phyloP scores from a whole-genome alignment of 2,329 filamentous ascomycete genomes.

The Aphanoascus verrucosus region DNA sequence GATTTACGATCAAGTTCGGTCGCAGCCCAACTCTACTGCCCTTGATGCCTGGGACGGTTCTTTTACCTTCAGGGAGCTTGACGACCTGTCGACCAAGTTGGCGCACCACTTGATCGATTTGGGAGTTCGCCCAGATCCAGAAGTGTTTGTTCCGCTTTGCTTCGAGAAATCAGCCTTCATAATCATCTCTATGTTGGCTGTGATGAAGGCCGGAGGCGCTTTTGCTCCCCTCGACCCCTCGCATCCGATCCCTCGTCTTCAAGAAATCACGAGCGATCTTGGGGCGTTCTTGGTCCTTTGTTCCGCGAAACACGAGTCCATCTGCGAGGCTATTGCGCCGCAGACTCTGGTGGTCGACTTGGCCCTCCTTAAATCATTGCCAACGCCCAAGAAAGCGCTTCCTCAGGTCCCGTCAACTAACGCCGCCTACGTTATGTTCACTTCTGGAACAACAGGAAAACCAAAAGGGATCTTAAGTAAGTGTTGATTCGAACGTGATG shows the following conservation, averaged over 20 bases:
- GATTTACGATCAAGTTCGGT: conserved; percentile 14
- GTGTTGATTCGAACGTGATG: conserved; percentile 20
- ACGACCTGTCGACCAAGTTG: conserved; percentile 52
- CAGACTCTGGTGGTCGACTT: conserved; percentile 10
- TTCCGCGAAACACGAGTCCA: conserved; percentile 10
- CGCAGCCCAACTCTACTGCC: conserved; percentile 16
- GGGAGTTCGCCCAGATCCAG: conserved; percentile 41
- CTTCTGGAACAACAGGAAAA: conserved; percentile 40
- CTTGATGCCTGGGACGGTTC: conserved; percentile 23
- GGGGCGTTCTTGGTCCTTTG: conserved; percentile 17
- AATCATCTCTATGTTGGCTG: conserved; percentile 40
- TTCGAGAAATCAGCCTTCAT: conserved; percentile 66
- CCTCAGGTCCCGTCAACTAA: conserved; percentile 12
- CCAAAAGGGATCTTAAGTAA: conserved; percentile 51
- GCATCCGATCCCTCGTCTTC: conserved; percentile 21
- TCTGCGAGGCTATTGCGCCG: conserved; percentile 9
- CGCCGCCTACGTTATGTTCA: conserved; percentile 46
- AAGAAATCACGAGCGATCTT: conserved; percentile 19
- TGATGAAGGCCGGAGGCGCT: conserved; percentile 25
- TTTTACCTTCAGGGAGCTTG: conserved; percentile 56
- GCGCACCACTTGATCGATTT: conserved; percentile 45
- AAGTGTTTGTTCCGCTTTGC: conserved; percentile 56
- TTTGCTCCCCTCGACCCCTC: conserved; percentile 26
- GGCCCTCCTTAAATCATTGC: conserved; percentile 13
- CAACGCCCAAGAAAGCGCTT: conserved; percentile 7